Percentiles rank a stretch among this genome's conserved stretches.
Evolutionary conservation across 139 green algal genomes (phyloP).

Genomic region (Nannochloris sp.): DNA sequence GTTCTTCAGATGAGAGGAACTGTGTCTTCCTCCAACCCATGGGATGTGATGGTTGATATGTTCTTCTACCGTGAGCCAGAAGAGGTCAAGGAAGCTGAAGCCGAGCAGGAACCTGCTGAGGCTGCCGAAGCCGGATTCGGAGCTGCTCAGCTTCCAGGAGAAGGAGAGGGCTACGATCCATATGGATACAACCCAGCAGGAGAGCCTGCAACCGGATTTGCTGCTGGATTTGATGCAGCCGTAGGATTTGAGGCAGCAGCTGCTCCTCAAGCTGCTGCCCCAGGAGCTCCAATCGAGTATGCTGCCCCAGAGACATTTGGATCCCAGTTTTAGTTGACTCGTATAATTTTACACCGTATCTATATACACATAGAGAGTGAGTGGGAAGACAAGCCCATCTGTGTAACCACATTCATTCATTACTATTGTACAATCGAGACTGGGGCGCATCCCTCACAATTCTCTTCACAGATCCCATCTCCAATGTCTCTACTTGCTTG

Average conservation of each 20-base stretch:
- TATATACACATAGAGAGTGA: too few species aligned
- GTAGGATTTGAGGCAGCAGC: conserved; percentile 51
- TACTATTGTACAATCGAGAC: too few species aligned
- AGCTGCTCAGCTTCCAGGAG: conserved; percentile 12
- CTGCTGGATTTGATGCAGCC: conserved; percentile 37
- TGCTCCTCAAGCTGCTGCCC: conserved; percentile 14
- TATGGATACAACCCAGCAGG: conserved; percentile 25
- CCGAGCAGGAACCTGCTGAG: conserved; percentile 24
- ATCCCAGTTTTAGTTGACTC: conserved; percentile 1
- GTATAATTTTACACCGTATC: not conserved
- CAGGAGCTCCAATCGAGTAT: conserved; percentile 7
- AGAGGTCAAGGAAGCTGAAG: conserved; percentile 48
- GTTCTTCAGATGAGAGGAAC: conserved; percentile 95
- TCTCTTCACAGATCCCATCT: not conserved
- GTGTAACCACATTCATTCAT: too few species aligned
- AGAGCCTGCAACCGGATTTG: conserved; percentile 17
- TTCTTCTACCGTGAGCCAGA: conserved; percentile 97
- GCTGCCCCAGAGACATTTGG: not conserved
- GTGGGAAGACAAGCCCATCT: too few species aligned
- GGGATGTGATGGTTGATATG: conserved; percentile 96
- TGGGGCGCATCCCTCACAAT: not conserved
- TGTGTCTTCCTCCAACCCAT: conserved; percentile 57
- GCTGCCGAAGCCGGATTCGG: conserved; percentile 10
- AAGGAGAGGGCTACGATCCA: conserved; percentile 27
- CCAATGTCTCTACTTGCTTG: conserved; percentile 24